These are phyloP conservation scores for Solanum piurae DNA, from an alignment of 257 asterid species.

Conservation along the genomic window DNA sequence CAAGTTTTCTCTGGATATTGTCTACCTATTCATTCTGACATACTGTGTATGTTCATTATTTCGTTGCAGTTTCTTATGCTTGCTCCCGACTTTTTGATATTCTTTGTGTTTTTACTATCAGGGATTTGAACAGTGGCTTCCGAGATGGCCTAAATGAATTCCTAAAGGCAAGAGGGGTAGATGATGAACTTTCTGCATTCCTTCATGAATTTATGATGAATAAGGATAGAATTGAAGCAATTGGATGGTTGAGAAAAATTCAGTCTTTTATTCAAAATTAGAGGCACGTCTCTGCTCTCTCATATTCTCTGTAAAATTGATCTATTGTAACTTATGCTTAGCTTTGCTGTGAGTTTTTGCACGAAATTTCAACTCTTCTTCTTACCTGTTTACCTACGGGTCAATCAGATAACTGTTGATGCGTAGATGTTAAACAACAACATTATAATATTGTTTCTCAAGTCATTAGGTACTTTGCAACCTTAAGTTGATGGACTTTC, in stretches of 20 bases:
- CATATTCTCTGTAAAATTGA: background rate
- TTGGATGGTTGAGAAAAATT: slow-evolving; percentile 38
- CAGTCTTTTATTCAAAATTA: slow-evolving; percentile 18
- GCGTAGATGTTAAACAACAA: background rate
- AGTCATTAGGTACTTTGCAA: background rate
- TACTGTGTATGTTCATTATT: background rate
- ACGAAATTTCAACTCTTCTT: background rate
- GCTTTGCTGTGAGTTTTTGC: background rate
- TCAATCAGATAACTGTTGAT: background rate
- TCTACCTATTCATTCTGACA: background rate
- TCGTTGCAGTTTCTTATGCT: background rate
- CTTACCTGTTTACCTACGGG: background rate
- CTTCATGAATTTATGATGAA: slow-evolving; percentile 51
- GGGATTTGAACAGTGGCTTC: slow-evolving; percentile 27
- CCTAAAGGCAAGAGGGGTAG: slow-evolving; percentile 37
- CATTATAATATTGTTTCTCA: background rate
- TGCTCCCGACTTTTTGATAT: background rate
- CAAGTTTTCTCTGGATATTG: background rate
- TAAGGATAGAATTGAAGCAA: slow-evolving; percentile 44
- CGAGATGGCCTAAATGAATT: slow-evolving; percentile 33
- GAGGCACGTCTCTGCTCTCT: background rate
- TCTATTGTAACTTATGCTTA: background rate
- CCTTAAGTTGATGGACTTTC: background rate
- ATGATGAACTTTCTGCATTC: slow-evolving; percentile 31
- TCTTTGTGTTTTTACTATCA: slow-evolving; percentile 9